phyloP scores from a whole-genome alignment of 192 early-diverging fungal genomes.

The Backusella sp. region DNA sequence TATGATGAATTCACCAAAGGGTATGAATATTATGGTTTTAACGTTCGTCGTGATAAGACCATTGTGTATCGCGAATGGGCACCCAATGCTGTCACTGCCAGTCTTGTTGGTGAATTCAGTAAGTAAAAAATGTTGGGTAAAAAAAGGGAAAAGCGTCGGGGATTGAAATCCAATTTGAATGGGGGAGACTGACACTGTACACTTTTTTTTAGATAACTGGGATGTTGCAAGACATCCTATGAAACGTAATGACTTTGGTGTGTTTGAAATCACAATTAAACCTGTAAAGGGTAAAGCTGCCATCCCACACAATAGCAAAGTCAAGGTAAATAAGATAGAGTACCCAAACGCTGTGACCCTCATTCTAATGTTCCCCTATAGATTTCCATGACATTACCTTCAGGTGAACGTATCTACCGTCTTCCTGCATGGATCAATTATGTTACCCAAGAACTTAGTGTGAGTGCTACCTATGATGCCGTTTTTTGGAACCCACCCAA shows the following conservation, averaged over 20 bases:
- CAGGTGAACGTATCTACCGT: slow-evolving; percentile 79
- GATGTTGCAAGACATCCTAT: slow-evolving; percentile 71
- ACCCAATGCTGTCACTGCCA: slow-evolving; percentile 75
- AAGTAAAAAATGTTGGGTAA: slow-evolving; percentile 29
- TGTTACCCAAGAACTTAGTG: slow-evolving; percentile 81
- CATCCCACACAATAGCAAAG: slow-evolving; percentile 85
- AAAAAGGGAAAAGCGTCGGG: neutral
- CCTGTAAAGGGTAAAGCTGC: slow-evolving; percentile 60
- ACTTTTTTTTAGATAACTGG: slow-evolving; percentile 72
- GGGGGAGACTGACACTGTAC: neutral
- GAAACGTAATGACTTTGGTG: slow-evolving; percentile 79
- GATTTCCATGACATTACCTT: slow-evolving; percentile 70
- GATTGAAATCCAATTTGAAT: neutral
- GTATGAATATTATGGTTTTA: slow-evolving; percentile 82
- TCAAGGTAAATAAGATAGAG: slow-evolving; percentile 60
- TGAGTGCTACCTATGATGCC: slow-evolving; percentile 84
- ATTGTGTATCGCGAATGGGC: slow-evolving; percentile 96
- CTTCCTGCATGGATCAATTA: slow-evolving; percentile 87
- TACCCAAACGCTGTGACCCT: no score
- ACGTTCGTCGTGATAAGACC: slow-evolving; percentile 54
- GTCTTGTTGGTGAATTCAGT: slow-evolving; percentile 94
- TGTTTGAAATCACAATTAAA: slow-evolving; percentile 74
- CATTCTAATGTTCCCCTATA: slow-evolving; percentile 14
- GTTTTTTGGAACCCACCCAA: slow-evolving; percentile 92
- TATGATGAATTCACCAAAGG: slow-evolving; percentile 82